Base-by-base conservation (phyloP, 306 rosid species). In the Cucurbita ficifolia region DNA sequence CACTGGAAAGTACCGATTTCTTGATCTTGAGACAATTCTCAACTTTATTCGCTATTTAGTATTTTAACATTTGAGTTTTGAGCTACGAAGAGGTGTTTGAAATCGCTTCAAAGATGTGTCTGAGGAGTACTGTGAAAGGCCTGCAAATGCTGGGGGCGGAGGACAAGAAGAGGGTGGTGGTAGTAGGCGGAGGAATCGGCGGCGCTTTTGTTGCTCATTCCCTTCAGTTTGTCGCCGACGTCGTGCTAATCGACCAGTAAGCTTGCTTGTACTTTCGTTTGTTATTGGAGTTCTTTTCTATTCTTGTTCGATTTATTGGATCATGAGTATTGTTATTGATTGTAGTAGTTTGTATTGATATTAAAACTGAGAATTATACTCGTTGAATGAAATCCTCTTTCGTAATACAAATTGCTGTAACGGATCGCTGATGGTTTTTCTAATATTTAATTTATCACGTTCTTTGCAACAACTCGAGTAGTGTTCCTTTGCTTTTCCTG, bases 231-330 rank as follows among this genome's bases (percentile, higher is more conserved):
- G 79, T 40, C 49, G 82, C 86, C 19, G 71, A 83, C 48, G 86
- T 83, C 36, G 81, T 83, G 35, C 83, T 83, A 39, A 46, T 83
- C 55, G 86, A 83, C 60, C 79, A 68, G 81, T 83, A 63, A 73
- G 83, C 18, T 52, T 42, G 36, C 19, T 71, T 17, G 11, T 33
- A 4, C 36, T 77, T 64, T 48, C 16, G 18, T 24, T 65, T 75
- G 13, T 18, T 61, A 46, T 24, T 59, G 18, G 4, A 17, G 35
- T 39, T 46, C 16, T 61, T 22, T 18, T 29, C 1, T 70, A 14
- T 7, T 77, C 22, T 42, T 29, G 5, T 74, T 45, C 10, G 54
- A 10, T 54, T 29, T 13, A 24, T 22, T 18, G 10, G 64, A 19
- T 38, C 18, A 1, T 33, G 4, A 14, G 42, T 10, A 16, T 39